Percentiles rank a stretch among this genome's conserved stretches.
These are phyloP conservation scores for Magnusiomyces paraingens DNA, from an alignment of 1,139 yeast species.

Conservation along the genomic window DNA sequence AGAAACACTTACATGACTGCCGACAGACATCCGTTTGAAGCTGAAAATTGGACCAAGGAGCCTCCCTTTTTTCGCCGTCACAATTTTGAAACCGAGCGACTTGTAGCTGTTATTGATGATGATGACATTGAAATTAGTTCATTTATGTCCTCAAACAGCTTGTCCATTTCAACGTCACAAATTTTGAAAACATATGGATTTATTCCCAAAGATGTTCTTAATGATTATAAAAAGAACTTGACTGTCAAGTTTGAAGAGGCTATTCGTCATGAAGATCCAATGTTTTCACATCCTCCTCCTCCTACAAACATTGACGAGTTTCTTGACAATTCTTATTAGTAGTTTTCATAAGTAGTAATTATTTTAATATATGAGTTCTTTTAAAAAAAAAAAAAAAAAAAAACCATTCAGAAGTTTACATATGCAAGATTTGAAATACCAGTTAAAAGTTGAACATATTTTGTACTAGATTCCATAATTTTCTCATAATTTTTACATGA, in stretches of 20 bases:
- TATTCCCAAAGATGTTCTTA: background rate
- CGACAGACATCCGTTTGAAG: conserved; percentile 9
- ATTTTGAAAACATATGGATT: background rate
- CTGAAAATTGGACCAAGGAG: conserved; percentile 9
- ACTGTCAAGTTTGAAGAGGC: background rate
- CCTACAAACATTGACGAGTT: conserved; percentile 5
- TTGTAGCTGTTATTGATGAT: background rate
- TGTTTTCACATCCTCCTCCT: conserved; percentile 3
- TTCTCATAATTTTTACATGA: too few species aligned
- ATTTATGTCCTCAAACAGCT: background rate
- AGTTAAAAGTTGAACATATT: too few species aligned
- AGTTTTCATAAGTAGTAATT: too few species aligned
- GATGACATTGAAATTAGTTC: background rate
- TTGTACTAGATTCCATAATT: too few species aligned
- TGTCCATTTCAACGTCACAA: background rate
- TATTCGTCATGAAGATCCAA: background rate
- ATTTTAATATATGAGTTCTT: too few species aligned
- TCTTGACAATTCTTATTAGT: background rate
- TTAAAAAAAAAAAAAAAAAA: too few species aligned
- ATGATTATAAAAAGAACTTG: too few species aligned
- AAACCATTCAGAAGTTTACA: too few species aligned
- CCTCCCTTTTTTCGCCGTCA: conserved; percentile 11
- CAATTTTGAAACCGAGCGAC: background rate
- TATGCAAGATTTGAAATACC: too few species aligned
- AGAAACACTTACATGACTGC: conserved; percentile 9